Conservation (phyloP, 148 eudicot species). For the Diospyros kaki region DNA sequence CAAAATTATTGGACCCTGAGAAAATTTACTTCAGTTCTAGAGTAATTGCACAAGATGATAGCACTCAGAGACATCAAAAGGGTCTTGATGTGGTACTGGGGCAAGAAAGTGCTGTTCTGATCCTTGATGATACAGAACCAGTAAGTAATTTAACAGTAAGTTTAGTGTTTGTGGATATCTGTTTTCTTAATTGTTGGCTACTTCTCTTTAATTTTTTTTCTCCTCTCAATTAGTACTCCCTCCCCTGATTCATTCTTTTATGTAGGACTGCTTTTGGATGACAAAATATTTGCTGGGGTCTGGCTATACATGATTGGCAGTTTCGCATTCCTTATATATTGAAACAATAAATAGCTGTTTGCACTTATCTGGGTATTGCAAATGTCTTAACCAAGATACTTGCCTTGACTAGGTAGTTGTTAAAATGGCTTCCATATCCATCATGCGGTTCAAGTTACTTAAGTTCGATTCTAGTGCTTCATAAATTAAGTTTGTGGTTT, state of each 20-base stretch:
- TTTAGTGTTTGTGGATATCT: constrained; percentile 29
- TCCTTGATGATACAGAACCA: constrained; percentile 89
- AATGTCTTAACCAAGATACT: too few species aligned
- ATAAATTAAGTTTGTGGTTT: too few species aligned
- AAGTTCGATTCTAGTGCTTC: too few species aligned
- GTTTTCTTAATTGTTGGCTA: constrained; percentile 21
- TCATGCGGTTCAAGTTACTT: too few species aligned
- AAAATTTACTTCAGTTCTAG: constrained; percentile 26
- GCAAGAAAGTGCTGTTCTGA: constrained; percentile 73
- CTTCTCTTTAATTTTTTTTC: background rate
- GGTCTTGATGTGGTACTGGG: constrained; percentile 93
- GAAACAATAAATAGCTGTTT: background rate
- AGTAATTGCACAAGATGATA: constrained; percentile 81
- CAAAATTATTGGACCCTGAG: constrained; percentile 67
- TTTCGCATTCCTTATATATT: background rate
- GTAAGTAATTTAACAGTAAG: constrained; percentile 32
- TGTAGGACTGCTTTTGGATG: background rate
- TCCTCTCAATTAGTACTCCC: background rate
- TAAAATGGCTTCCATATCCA: too few species aligned
- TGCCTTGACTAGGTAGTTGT: too few species aligned
- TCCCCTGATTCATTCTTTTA: background rate
- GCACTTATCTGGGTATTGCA: too few species aligned
- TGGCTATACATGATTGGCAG: background rate
- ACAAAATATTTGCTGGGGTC: background rate
- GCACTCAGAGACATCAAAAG: constrained; percentile 75